These are phyloP conservation scores for Prunus mira DNA, from an alignment of 306 rosid genomes.

Conservation along the genomic window DNA sequence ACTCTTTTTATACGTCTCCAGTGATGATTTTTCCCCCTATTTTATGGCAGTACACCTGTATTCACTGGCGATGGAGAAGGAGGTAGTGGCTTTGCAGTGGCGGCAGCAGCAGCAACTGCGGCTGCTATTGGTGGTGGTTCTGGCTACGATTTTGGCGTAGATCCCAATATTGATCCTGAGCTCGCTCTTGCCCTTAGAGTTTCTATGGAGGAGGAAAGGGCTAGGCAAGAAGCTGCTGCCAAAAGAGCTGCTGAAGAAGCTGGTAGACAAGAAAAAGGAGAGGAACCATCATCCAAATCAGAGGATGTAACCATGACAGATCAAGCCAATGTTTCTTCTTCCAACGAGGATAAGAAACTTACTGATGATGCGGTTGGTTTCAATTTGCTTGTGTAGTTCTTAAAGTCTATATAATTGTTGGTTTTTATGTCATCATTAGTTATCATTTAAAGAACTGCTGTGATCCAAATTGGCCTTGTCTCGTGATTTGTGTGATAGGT, in stretches of 20 bases:
- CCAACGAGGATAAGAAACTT: slow-evolving; percentile 11
- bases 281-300: slow-evolving; percentile 29
- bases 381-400: neutral
- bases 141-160: slow-evolving; percentile 37
- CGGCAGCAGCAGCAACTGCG: slow-evolving; percentile 30
- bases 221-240: slow-evolving; percentile 45
- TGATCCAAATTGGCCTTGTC: neutral
- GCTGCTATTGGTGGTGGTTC: slow-evolving; percentile 35
- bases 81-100: slow-evolving; percentile 38
- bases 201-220: slow-evolving; percentile 48
- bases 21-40: neutral
- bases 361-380: slow-evolving; percentile 16
- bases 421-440: slow-evolving; percentile 7
- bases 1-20: neutral
- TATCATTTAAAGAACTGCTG: neutral
- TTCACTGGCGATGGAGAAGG: slow-evolving; percentile 44
- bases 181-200: slow-evolving; percentile 50
- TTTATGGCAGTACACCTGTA: slow-evolving; percentile 39
- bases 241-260: slow-evolving; percentile 38
- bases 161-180: slow-evolving; percentile 42
- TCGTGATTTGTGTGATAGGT: slow-evolving; percentile 12
- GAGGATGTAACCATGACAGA: slow-evolving; percentile 33
- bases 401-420: neutral
- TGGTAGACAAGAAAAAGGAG: slow-evolving; percentile 32
- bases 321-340: slow-evolving; percentile 16